phyloP scores from a whole-genome alignment of 306 rosid genomes.

The Datisca glomerata region DNA sequence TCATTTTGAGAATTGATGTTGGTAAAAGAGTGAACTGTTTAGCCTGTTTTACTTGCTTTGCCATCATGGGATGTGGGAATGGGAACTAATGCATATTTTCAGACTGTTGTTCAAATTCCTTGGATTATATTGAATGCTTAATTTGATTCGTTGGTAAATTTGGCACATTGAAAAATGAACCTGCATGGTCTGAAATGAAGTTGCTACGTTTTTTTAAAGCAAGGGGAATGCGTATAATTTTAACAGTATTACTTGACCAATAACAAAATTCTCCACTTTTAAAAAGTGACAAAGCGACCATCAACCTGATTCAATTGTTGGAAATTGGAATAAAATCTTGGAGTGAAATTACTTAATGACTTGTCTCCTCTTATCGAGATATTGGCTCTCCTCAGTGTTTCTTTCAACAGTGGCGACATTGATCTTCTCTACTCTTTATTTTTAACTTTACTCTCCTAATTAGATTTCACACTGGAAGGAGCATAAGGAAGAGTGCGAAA shows the following conservation, averaged over 20 bases:
- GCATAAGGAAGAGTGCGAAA: slow-evolving; percentile 76
- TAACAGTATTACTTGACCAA: no score
- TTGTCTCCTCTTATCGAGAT: neutral
- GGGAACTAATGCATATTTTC: neutral
- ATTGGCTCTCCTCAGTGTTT: neutral
- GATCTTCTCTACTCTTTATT: neutral
- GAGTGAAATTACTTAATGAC: neutral
- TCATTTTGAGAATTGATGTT: neutral
- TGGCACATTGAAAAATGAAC: neutral
- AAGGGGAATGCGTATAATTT: no score
- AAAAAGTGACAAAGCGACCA: no score
- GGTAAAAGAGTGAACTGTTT: neutral
- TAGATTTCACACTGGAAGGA: slow-evolving; percentile 67
- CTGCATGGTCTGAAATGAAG: no score
- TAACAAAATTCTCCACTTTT: no score
- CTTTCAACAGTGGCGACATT: neutral
- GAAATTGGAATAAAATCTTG: neutral
- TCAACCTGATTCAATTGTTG: no score
- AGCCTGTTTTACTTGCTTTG: neutral
- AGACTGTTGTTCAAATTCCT: neutral
- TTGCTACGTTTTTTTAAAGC: no score
- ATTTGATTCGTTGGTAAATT: neutral
- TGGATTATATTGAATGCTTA: neutral
- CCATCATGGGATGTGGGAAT: neutral
- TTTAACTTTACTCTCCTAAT: neutral